Conservation (phyloP, 2,329 filamentous ascomycete species). For the Ophiobolus disseminans region DNA sequence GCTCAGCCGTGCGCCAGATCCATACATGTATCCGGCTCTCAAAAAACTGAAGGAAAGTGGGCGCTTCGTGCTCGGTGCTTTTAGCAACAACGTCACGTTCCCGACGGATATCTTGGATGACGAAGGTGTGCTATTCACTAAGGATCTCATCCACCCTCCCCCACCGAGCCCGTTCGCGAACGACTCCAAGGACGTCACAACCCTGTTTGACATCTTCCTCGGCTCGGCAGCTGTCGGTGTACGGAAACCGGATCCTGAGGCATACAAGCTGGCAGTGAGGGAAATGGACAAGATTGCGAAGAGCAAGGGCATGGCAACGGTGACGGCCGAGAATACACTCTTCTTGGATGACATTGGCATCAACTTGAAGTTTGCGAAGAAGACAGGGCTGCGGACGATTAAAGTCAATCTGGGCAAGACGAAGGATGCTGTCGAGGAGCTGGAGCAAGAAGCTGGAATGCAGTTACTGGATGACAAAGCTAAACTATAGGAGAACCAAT, state of each 20-base stretch:
- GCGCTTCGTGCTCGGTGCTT: conserved; percentile 67
- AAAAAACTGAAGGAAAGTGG: conserved; percentile 64
- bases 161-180: conserved; percentile 31
- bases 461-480: conserved; percentile 59
- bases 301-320: conserved; percentile 59
- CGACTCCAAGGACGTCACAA: conserved; percentile 60
- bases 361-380: conserved; percentile 82
- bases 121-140: conserved; percentile 52
- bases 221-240: conserved; percentile 86
- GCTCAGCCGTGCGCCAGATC: conserved; percentile 72
- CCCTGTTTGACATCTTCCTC: conserved; percentile 85
- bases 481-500: conserved; percentile 24
- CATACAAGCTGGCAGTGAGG: conserved; percentile 77
- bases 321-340: conserved; percentile 72
- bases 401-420: conserved; percentile 82
- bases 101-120: conserved; percentile 75
- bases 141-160: conserved; percentile 36
- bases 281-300: conserved; percentile 69
- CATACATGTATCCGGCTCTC: conserved; percentile 87
- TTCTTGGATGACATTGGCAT: conserved; percentile 96
- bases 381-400: conserved; percentile 78
- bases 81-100: conserved; percentile 91
- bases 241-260: conserved; percentile 82
- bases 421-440: conserved; percentile 79
- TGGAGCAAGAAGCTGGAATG: conserved; percentile 78